Evolutionary conservation across 805 yeast genomes (phyloP).

Genomic region (Komagataella mondaviorum): DNA sequence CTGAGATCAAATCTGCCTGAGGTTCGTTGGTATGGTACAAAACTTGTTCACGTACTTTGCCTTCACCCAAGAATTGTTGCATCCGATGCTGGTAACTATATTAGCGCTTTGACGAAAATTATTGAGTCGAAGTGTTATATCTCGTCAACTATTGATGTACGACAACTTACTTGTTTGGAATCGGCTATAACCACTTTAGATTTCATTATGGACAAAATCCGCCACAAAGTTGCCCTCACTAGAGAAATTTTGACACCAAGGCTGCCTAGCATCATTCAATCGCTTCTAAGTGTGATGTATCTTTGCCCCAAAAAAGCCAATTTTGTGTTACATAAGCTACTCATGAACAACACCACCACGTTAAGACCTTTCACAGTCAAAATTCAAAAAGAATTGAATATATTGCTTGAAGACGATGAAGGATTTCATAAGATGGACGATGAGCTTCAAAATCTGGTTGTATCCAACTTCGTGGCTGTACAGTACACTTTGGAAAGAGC

Average conservation of each 20-base stretch:
- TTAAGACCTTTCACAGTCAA: constrained; percentile 68
- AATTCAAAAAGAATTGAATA: constrained; percentile 31
- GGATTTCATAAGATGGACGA: constrained; percentile 25
- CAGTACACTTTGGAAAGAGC: constrained; percentile 40
- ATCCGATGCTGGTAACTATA: constrained; percentile 23
- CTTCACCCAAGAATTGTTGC: constrained; percentile 22
- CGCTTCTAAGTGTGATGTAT: constrained; percentile 31
- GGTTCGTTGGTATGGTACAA: constrained; percentile 48
- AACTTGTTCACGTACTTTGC: constrained; percentile 29
- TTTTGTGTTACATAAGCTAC: constrained; percentile 26
- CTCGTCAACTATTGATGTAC: constrained; percentile 6
- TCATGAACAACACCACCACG: constrained; percentile 57
- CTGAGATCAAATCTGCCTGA: constrained; percentile 28
- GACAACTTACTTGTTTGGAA: constrained; percentile 14
- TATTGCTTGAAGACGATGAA: constrained; percentile 18
- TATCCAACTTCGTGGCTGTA: constrained; percentile 38
- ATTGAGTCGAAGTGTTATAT: constrained; percentile 23
- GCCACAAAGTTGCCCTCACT: constrained; percentile 74
- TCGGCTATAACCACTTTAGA: constrained; percentile 26
- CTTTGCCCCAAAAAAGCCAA: constrained; percentile 23
- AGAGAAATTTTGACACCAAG: constrained; percentile 78
- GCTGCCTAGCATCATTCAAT: constrained; percentile 44
- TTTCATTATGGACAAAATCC: constrained; percentile 30
- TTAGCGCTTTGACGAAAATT: constrained; percentile 26
- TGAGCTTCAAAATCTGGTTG: constrained; percentile 24